These are phyloP conservation scores for Clonostachys rosea DNA, from an alignment of 2,329 filamentous ascomycete species.

Conservation along the genomic window DNA sequence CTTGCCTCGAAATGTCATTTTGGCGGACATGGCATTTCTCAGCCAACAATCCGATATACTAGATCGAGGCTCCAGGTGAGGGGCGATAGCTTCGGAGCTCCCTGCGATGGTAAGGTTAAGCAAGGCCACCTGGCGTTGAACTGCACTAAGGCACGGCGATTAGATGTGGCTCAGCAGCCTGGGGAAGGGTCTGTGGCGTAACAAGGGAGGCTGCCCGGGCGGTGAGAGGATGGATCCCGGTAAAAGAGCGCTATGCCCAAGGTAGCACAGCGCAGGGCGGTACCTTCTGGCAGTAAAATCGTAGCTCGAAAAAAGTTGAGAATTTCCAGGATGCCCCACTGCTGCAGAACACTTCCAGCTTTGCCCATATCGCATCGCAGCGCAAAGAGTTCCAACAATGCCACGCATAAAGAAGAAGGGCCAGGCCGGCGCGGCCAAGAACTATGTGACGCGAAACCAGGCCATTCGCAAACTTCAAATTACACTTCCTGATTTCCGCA, in stretches of 20 bases:
- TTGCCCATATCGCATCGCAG: too few relatives aligned
- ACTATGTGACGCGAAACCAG: constrained; percentile 96
- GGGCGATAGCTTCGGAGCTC: background rate
- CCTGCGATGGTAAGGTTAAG: background rate
- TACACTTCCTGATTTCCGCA: constrained; percentile 92
- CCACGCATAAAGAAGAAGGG: constrained; percentile 88
- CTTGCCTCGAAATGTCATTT: constrained; percentile 34
- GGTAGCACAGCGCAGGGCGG: background rate
- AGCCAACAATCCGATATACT: background rate
- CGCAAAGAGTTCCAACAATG: constrained; percentile 36
- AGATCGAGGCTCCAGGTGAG: background rate
- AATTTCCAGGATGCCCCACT: constrained; percentile 1
- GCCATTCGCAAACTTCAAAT: constrained; percentile 97
- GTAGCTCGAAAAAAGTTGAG: constrained; percentile 1
- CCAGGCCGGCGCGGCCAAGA: constrained; percentile 87
- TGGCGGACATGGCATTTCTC: constrained; percentile 24
- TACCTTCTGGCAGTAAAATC: constrained; percentile 5
- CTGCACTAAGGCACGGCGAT: too few relatives aligned
- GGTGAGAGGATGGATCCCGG: background rate
- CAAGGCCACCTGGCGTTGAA: background rate
- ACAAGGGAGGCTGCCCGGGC: background rate
- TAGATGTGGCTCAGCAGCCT: too few relatives aligned
- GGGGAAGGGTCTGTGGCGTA: too few relatives aligned
- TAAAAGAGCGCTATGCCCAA: background rate
- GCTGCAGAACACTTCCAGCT: too few relatives aligned